These are phyloP conservation scores for Plectosphaerella plurivora DNA, from an alignment of 2,329 filamentous ascomycete species.

Conservation along the genomic window DNA sequence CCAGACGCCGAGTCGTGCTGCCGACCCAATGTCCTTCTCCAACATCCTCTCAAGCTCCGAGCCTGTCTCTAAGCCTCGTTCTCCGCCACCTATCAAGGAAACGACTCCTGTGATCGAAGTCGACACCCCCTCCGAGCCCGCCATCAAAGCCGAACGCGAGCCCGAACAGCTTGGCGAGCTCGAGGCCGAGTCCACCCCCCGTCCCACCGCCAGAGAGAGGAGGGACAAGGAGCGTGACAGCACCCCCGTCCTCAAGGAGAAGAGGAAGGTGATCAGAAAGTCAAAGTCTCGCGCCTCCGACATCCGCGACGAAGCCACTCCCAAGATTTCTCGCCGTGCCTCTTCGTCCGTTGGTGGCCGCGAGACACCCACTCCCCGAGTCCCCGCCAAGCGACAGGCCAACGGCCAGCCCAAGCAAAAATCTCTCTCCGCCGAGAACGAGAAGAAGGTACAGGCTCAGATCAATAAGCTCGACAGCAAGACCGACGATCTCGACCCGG, in stretches of 20 bases:
- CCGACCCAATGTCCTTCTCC: slow-evolving; percentile 92
- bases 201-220: slow-evolving; percentile 8
- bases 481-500: slow-evolving; percentile 39
- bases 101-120: slow-evolving; percentile 4
- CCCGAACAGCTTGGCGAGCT: slow-evolving; percentile 11
- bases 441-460: slow-evolving; percentile 64
- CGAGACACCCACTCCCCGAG: slow-evolving; percentile 40
- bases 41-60: slow-evolving; percentile 85
- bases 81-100: slow-evolving; percentile 29
- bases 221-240: slow-evolving; percentile 8
- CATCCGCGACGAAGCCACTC: slow-evolving; percentile 42
- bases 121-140: slow-evolving; percentile 17
- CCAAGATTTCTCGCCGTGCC: slow-evolving; percentile 45
- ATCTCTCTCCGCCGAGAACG: slow-evolving; percentile 52
- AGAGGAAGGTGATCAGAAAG: slow-evolving; percentile 25
- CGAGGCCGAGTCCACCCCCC: slow-evolving; percentile 5
- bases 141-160: slow-evolving; percentile 26
- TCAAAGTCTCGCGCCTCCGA: slow-evolving; percentile 48
- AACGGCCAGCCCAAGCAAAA: slow-evolving; percentile 53
- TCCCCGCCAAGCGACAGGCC: slow-evolving; percentile 53
- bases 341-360: slow-evolving; percentile 36
- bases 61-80: slow-evolving; percentile 45
- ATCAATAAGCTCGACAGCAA: slow-evolving; percentile 38
- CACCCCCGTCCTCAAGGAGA: slow-evolving; percentile 15
- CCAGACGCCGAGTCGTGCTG: slow-evolving; percentile 50